Evolutionary conservation across 2,329 filamentous ascomycete genomes (phyloP).

Genomic region (Elsinoe australis): DNA sequence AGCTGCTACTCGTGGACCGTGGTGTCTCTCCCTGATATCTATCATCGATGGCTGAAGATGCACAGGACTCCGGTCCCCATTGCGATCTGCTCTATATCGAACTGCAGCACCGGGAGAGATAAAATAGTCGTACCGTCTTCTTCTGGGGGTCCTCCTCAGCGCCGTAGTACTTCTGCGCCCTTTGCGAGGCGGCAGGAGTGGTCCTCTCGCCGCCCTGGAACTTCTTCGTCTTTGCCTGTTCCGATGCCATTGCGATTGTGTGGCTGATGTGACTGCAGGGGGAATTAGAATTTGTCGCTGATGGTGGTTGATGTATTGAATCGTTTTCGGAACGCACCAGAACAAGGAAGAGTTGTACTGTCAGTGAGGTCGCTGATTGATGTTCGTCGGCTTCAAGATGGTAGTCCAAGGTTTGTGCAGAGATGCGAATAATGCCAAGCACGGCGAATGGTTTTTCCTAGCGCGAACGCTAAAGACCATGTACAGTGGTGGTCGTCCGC

Average conservation of each 20-base stretch:
- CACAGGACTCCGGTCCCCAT: background rate
- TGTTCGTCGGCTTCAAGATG: constrained; percentile 11
- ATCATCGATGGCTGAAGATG: too few species aligned
- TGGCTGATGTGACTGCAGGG: constrained; percentile 14
- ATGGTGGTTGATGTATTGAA: background rate
- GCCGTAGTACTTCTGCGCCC: constrained; percentile 99
- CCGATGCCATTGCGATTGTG: constrained; percentile 18
- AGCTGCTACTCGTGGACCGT: background rate
- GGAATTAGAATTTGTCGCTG: constrained; percentile 3
- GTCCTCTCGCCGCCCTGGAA: constrained; percentile 95
- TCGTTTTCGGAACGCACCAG: background rate
- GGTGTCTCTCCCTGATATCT: too few species aligned
- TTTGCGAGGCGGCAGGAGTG: constrained; percentile 77
- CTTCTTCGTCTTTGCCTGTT: constrained; percentile 68
- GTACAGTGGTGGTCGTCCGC: too few species aligned
- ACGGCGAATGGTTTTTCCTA: background rate
- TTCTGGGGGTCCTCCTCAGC: constrained; percentile 80
- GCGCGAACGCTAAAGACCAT: background rate
- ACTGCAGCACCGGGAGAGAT: background rate
- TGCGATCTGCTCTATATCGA: background rate
- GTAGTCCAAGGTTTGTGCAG: constrained; percentile 8
- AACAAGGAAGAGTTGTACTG: constrained; percentile 4
- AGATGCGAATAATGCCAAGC: background rate
- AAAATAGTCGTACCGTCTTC: constrained; percentile 75
- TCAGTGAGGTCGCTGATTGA: constrained; percentile 12